phyloP scores from a whole-genome alignment of 495 filamentous ascomycete genomes.

The Penicillium arizonense region DNA sequence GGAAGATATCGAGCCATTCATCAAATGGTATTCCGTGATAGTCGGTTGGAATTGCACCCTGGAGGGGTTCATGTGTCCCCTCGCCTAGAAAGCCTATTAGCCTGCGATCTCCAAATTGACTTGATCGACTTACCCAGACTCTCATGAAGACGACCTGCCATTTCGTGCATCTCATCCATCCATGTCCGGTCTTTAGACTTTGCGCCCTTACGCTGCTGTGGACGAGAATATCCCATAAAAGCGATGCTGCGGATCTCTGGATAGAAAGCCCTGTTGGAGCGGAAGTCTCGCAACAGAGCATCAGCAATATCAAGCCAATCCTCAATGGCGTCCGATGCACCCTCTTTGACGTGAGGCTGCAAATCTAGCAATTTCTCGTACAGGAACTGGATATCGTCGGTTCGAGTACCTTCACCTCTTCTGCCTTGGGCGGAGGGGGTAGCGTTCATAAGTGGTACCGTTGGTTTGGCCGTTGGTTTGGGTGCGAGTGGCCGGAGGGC shows the following conservation, averaged over 20 bases:
- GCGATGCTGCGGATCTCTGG: slow-evolving; percentile 65
- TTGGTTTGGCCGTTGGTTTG: slow-evolving; percentile 22
- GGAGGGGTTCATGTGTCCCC: slow-evolving; percentile 25
- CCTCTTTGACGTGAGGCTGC: slow-evolving; percentile 46
- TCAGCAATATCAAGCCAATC: slow-evolving; percentile 76
- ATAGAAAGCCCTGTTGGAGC: slow-evolving; percentile 74
- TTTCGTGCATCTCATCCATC: slow-evolving; percentile 63
- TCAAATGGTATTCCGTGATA: slow-evolving; percentile 80
- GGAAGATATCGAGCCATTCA: slow-evolving; percentile 87
- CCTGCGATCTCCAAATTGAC: not conserved
- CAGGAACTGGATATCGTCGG: slow-evolving; percentile 55
- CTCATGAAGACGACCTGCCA: slow-evolving; percentile 62
- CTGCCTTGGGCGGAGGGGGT: slow-evolving; percentile 15
- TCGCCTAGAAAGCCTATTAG: slow-evolving; percentile 19
- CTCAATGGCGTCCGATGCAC: slow-evolving; percentile 50
- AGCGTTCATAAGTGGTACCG: slow-evolving; percentile 17
- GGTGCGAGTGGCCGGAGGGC: slow-evolving; percentile 22
- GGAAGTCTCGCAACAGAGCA: slow-evolving; percentile 76
- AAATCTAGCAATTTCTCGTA: slow-evolving; percentile 56
- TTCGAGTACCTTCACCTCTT: slow-evolving; percentile 39
- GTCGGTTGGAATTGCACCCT: slow-evolving; percentile 50
- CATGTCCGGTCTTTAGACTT: slow-evolving; percentile 23
- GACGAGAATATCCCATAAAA: slow-evolving; percentile 62
- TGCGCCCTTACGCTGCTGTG: slow-evolving; percentile 46
- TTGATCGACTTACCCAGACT: slow-evolving; percentile 46